phyloP scores from a whole-genome alignment of 2,329 filamentous ascomycete species.

The Bipolaris gigantea region DNA sequence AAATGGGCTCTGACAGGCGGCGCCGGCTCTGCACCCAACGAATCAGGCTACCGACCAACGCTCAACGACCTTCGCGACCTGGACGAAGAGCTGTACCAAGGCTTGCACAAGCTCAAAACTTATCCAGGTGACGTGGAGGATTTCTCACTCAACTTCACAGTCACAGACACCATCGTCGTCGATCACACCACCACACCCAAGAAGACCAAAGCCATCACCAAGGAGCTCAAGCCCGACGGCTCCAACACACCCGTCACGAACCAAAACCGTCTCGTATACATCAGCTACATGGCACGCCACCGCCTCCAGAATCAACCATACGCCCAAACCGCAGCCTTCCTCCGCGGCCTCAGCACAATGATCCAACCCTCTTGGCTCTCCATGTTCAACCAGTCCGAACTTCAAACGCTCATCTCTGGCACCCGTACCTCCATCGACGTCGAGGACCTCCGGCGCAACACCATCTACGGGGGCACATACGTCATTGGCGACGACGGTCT shows the following conservation, averaged over 20 bases:
- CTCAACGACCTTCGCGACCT: slow-evolving; percentile 92
- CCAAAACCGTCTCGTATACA: slow-evolving; percentile 90
- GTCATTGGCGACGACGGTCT: slow-evolving; percentile 81
- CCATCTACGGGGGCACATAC: slow-evolving; percentile 85
- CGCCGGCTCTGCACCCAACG: slow-evolving; percentile 63
- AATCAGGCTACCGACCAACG: slow-evolving; percentile 80
- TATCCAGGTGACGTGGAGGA: slow-evolving; percentile 79
- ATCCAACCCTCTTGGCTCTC: slow-evolving; percentile 91
- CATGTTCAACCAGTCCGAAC: slow-evolving; percentile 97
- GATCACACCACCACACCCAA: slow-evolving; percentile 37
- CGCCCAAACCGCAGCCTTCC: slow-evolving; percentile 82
- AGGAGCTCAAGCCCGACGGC: slow-evolving; percentile 75
- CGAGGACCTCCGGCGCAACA: slow-evolving; percentile 80
- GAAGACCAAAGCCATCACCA: slow-evolving; percentile 64
- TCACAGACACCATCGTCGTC: slow-evolving; percentile 66
- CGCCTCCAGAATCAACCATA: slow-evolving; percentile 79
- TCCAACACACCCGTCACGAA: slow-evolving; percentile 81
- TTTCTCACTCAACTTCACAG: slow-evolving; percentile 84
- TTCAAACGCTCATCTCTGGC: slow-evolving; percentile 90
- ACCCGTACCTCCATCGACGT: slow-evolving; percentile 85
- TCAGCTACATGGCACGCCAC: slow-evolving; percentile 86
- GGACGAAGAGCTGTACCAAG: slow-evolving; percentile 87
- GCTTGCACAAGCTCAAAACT: slow-evolving; percentile 79
- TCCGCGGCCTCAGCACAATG: slow-evolving; percentile 81
- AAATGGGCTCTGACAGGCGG: slow-evolving; percentile 86